Evolutionary conservation across 108 stramenopile genomes (phyloP).

Genomic region (Schizochytrium sp.): DNA sequence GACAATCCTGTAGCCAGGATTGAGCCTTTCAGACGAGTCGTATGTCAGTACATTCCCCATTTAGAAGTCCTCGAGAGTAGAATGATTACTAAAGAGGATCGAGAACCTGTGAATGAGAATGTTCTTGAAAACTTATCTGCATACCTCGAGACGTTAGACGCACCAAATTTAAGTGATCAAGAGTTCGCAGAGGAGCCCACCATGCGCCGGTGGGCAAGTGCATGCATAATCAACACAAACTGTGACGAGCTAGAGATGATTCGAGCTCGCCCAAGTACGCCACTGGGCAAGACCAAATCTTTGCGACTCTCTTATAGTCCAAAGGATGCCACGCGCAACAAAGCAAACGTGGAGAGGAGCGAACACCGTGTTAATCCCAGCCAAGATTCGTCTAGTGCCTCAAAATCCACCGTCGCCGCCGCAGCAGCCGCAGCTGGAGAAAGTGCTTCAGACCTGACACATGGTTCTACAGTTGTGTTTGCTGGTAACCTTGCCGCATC

Average conservation of each 20-base stretch:
- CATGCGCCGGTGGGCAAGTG: too few relatives aligned
- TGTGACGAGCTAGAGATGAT: not conserved
- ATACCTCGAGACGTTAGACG: not conserved
- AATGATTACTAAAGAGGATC: not conserved
- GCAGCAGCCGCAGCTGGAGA: not conserved
- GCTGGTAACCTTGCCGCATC: slow-evolving; percentile 52
- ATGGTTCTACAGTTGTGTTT: slow-evolving; percentile 44
- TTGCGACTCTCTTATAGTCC: not conserved
- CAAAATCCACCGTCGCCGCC: not conserved
- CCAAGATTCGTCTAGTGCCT: not conserved
- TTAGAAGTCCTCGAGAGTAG: not conserved
- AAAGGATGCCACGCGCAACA: not conserved
- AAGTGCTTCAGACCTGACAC: slow-evolving; percentile 32
- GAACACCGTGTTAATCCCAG: too few relatives aligned
- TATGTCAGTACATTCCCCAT: not conserved
- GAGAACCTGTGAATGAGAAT: not conserved
- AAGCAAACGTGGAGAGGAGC: not conserved
- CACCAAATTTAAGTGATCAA: not conserved
- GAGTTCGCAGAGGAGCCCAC: too few relatives aligned
- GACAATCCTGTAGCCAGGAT: slow-evolving; percentile 20
- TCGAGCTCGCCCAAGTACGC: not conserved
- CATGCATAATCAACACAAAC: too few relatives aligned
- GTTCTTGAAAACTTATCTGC: not conserved
- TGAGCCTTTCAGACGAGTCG: slow-evolving; percentile 40
- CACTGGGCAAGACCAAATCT: not conserved